Evolutionary conservation across 202 grass and related monocot genomes (phyloP).

Genomic region (Schoenoplectus tabernaemontani): DNA sequence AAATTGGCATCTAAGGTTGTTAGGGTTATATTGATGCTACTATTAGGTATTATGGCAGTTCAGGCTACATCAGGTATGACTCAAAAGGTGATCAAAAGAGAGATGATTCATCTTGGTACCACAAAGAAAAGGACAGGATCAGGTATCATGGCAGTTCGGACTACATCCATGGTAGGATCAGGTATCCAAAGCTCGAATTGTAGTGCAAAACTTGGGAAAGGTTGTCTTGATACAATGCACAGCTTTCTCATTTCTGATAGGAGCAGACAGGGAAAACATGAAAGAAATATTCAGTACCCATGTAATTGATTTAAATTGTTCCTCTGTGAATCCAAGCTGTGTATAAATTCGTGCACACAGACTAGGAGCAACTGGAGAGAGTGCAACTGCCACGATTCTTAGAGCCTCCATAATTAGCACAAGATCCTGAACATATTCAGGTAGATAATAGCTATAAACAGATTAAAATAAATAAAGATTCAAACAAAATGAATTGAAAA

Average conservation of each 20-base stretch:
- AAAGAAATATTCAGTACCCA: slow-evolving; percentile 47
- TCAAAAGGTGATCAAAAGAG: neutral
- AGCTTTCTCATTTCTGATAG: neutral
- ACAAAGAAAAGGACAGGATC: neutral
- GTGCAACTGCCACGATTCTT: slow-evolving; percentile 79
- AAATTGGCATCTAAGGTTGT: neutral
- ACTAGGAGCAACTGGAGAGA: slow-evolving; percentile 75
- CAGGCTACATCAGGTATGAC: neutral
- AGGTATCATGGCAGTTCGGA: neutral
- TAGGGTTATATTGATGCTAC: neutral
- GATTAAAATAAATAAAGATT: neutral
- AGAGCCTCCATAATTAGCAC: slow-evolving; percentile 77
- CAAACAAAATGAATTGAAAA: neutral
- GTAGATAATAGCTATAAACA: no score
- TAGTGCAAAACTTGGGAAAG: neutral
- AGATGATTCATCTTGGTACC: neutral
- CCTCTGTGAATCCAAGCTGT: slow-evolving; percentile 79
- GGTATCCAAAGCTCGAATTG: neutral
- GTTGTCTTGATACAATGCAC: neutral
- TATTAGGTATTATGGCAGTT: no score
- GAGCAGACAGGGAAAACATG: slow-evolving; percentile 19
- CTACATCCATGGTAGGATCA: neutral
- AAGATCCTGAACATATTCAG: slow-evolving; percentile 58
- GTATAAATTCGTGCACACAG: slow-evolving; percentile 65
- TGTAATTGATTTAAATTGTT: slow-evolving; percentile 51